These are phyloP conservation scores for Phyllosticta citrichinensis DNA, from an alignment of 2,329 filamentous ascomycete species.

Conservation along the genomic window DNA sequence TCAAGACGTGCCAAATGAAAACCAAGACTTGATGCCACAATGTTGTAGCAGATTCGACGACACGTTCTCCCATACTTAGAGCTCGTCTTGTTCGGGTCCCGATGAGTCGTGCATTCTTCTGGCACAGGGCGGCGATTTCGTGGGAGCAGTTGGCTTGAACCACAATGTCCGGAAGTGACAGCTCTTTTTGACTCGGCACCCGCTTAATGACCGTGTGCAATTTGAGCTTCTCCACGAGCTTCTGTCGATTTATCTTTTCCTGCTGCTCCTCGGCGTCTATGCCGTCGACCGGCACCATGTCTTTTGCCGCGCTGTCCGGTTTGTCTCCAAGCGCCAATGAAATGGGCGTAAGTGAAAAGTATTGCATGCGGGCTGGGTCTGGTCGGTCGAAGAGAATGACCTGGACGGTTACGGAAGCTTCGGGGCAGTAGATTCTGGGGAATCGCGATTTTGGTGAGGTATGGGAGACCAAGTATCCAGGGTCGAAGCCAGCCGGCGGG, in stretches of 20 bases:
- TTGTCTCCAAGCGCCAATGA: slow-evolving; percentile 68
- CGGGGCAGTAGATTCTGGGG: slow-evolving; percentile 65
- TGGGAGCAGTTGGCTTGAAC: slow-evolving; percentile 94
- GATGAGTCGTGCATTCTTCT: slow-evolving; percentile 81
- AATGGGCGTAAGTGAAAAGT: slow-evolving; percentile 84
- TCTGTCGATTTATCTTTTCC: slow-evolving; percentile 51
- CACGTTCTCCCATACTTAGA: slow-evolving; percentile 85
- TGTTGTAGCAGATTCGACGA: slow-evolving; percentile 86
- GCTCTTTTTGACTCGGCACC: slow-evolving; percentile 69
- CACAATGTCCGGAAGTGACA: slow-evolving; percentile 68
- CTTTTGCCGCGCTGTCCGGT: slow-evolving; percentile 29
- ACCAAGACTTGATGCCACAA: slow-evolving; percentile 66
- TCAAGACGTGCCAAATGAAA: slow-evolving; percentile 60
- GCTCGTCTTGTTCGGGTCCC: slow-evolving; percentile 71
- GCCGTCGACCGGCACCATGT: slow-evolving; percentile 38
- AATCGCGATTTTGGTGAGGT: slow-evolving; percentile 40
- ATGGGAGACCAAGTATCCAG: slow-evolving; percentile 51
- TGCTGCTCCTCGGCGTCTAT: slow-evolving; percentile 65
- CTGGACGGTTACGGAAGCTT: slow-evolving; percentile 65
- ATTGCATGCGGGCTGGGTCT: slow-evolving; percentile 83
- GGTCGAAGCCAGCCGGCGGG: slow-evolving; percentile 46
- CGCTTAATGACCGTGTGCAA: slow-evolving; percentile 77
- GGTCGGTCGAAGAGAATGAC: slow-evolving; percentile 84
- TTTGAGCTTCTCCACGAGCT: slow-evolving; percentile 75
- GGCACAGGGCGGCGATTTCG: slow-evolving; percentile 75